These are phyloP conservation scores for Epicoccum sorghinum DNA, from an alignment of 2,329 filamentous ascomycete species.

Conservation along the genomic window DNA sequence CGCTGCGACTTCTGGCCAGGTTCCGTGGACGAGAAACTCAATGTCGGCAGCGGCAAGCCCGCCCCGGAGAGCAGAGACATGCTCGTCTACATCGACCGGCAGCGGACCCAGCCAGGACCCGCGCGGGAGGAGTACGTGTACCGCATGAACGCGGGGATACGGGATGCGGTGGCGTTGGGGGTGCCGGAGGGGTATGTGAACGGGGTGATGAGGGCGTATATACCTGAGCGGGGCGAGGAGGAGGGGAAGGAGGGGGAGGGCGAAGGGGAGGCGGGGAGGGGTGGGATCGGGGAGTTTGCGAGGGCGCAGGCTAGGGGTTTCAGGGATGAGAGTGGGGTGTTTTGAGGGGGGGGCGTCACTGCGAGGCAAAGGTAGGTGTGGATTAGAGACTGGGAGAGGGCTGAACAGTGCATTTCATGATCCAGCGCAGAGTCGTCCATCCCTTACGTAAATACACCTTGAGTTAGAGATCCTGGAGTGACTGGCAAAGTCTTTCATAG, in stretches of 20 bases:
- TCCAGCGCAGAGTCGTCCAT: neutral
- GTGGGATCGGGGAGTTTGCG: conserved; percentile 36
- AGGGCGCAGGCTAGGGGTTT: conserved; percentile 46
- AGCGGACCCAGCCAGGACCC: conserved; percentile 48
- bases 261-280: too few species aligned
- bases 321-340: conserved; percentile 40
- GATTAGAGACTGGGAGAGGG: neutral
- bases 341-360: conserved; percentile 9
- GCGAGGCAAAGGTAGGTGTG: neutral
- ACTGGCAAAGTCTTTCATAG: neutral
- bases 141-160: conserved; percentile 68
- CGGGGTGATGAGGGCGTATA: conserved; percentile 59
- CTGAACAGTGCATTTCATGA: neutral
- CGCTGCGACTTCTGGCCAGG: conserved; percentile 54
- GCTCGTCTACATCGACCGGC: conserved; percentile 66
- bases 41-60: conserved; percentile 9
- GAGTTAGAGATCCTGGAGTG: neutral
- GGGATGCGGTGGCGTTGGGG: conserved; percentile 61
- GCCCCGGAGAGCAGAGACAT: conserved; percentile 42
- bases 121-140: conserved; percentile 65
- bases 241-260: conserved; percentile 24
- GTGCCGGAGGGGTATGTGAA: conserved; percentile 63
- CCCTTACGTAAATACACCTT: neutral
- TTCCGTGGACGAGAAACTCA: conserved; percentile 7
- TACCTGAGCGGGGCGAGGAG: conserved; percentile 38